A percentile compares a stretch with the other conserved stretches of the same genome.
Conservation (phyloP, 2,329 filamentous ascomycete species). For the Hypocreales sp. region DNA sequence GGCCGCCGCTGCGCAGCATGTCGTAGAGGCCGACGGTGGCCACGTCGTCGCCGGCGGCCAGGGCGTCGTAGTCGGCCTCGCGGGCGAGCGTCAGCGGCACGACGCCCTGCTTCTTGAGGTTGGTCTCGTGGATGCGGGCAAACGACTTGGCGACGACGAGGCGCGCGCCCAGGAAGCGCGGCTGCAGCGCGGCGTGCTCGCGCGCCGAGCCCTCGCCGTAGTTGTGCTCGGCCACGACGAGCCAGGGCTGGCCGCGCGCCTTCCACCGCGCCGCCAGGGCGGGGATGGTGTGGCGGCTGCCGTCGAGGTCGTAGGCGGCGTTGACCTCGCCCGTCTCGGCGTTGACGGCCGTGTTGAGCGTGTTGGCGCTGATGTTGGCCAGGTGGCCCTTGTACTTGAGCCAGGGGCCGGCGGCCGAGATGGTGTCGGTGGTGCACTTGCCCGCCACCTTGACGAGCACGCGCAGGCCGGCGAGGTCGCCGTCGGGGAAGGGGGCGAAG, state of each 20-base stretch:
- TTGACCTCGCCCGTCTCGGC: conserved; percentile 88
- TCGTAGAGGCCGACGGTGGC: conserved; percentile 71
- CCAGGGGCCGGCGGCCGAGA: conserved; percentile 93
- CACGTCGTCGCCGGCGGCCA: conserved; percentile 72
- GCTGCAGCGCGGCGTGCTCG: conserved; percentile 82
- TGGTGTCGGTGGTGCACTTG: conserved; percentile 98
- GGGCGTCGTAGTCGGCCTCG: conserved; percentile 74
- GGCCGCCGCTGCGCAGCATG: conserved; percentile 62
- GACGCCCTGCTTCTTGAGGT: conserved; percentile 93
- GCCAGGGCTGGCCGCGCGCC: conserved; percentile 59
- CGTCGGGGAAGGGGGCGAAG: conserved; percentile 66
- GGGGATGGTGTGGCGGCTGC: conserved; percentile 62
- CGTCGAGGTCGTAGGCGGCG: conserved; percentile 74
- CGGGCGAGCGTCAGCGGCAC: conserved; percentile 84
- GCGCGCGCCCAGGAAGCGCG: conserved; percentile 74
- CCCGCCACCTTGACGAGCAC: conserved; percentile 94
- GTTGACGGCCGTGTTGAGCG: conserved; percentile 87
- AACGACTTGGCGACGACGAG: conserved; percentile 79
- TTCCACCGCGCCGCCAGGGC: conserved; percentile 80
- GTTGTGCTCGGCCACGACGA: conserved; percentile 95
- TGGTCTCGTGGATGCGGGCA: conserved; percentile 87
- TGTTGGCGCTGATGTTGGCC: conserved; percentile 95
- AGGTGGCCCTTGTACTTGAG: conserved; percentile 99
- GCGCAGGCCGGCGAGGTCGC: conserved; percentile 60
- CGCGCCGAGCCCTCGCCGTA: conserved; percentile 84